Conservation (phyloP, 2,329 filamentous ascomycete genomes). For the Colletotrichum lupini region DNA sequence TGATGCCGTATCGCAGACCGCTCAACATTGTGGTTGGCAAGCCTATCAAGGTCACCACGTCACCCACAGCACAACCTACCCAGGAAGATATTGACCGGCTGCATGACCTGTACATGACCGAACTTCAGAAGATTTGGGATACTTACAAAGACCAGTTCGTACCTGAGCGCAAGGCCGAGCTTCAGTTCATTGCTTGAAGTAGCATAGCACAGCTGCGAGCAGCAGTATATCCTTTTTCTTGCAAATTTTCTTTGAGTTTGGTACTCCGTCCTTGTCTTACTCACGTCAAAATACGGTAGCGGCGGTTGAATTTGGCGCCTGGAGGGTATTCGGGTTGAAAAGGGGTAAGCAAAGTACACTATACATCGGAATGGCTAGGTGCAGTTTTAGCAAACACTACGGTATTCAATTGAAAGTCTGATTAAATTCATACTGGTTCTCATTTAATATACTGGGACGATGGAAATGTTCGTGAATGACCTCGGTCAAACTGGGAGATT, state of each 20-base stretch:
- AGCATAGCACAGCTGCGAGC: background rate
- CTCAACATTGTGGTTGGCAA: constrained; percentile 90
- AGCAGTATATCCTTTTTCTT: background rate
- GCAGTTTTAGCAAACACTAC: background rate
- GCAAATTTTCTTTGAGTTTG: background rate
- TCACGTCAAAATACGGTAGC: background rate
- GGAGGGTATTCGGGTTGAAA: background rate
- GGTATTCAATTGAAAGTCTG: background rate
- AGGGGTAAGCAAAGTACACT: background rate
- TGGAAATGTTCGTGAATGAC: background rate
- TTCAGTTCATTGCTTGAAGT: constrained; percentile 71
- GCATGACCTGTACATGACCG: constrained; percentile 81
- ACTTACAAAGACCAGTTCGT: constrained; percentile 83
- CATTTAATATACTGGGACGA: background rate
- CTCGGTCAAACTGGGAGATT: background rate
- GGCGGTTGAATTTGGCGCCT: background rate
- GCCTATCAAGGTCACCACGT: constrained; percentile 77
- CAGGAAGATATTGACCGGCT: constrained; percentile 82
- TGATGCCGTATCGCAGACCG: constrained; percentile 91
- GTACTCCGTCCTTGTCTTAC: background rate
- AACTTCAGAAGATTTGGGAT: constrained; percentile 79
- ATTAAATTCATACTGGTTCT: background rate
- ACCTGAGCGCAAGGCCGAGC: constrained; percentile 68
- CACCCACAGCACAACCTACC: constrained; percentile 71
- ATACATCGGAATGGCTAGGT: background rate